phyloP scores from a whole-genome alignment of 306 rosid species.

The Sphenostylis stenocarpa region DNA sequence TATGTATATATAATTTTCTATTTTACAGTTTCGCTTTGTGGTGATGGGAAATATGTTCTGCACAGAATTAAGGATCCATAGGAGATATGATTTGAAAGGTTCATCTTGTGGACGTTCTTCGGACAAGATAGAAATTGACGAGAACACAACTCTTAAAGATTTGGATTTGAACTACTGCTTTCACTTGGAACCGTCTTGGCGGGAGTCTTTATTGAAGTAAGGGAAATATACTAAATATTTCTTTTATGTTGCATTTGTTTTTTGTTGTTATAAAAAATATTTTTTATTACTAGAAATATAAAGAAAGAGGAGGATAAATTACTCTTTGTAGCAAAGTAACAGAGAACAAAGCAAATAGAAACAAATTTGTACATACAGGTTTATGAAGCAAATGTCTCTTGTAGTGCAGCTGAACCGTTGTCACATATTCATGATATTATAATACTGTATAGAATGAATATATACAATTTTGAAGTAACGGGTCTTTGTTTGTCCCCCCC shows the following conservation, averaged over 20 bases:
- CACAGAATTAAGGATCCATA: constrained; percentile 94
- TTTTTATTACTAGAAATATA: constrained; percentile 8
- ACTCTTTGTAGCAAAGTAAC: constrained; percentile 2
- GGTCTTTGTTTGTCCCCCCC: neutral
- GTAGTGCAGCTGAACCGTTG: neutral
- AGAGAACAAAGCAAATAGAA: neutral
- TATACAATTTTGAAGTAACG: neutral
- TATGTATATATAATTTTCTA: constrained; percentile 24
- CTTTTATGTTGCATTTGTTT: neutral
- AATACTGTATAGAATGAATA: neutral
- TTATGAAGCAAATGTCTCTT: constrained; percentile 5
- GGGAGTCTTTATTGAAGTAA: constrained; percentile 77
- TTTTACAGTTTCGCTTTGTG: constrained; percentile 92
- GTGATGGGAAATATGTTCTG: constrained; percentile 99
- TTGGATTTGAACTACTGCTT: constrained; percentile 85
- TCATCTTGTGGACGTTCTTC: constrained; percentile 97
- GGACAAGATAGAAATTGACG: constrained; percentile 96
- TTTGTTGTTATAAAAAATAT: neutral
- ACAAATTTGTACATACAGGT: constrained; percentile 12
- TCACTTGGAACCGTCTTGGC: constrained; percentile 97
- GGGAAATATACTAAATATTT: constrained; percentile 34
- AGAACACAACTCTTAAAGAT: constrained; percentile 94
- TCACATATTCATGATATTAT: constrained; percentile 1
- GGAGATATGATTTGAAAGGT: constrained; percentile 94
- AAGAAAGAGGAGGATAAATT: constrained; percentile 8